Evolutionary conservation across 2,329 filamentous ascomycete genomes (phyloP).

Genomic region (Chaetomium sp.): DNA sequence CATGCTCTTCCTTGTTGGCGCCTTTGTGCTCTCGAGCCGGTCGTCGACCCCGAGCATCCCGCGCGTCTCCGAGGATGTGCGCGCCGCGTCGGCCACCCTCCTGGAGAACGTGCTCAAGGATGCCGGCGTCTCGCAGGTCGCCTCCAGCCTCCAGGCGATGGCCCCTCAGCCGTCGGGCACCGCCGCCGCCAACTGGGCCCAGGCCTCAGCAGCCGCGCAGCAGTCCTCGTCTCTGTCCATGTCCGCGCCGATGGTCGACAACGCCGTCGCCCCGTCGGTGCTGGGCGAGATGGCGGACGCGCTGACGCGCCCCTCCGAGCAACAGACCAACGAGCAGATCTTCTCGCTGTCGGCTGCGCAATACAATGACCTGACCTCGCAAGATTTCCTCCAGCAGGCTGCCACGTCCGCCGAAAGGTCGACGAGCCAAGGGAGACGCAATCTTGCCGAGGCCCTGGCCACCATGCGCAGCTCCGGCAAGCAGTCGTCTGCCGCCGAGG

Average conservation of each 20-base stretch:
- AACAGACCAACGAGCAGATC: slow-evolving; percentile 81
- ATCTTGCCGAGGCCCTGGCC: slow-evolving; percentile 72
- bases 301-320: slow-evolving; percentile 68
- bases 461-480: slow-evolving; percentile 69
- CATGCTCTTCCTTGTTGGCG: slow-evolving; percentile 94
- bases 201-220: slow-evolving; percentile 11
- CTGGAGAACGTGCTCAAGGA: slow-evolving; percentile 79
- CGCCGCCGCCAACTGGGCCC: slow-evolving; percentile 35
- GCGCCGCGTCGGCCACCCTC: slow-evolving; percentile 68
- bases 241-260: slow-evolving; percentile 39
- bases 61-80: slow-evolving; percentile 72
- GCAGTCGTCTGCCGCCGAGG: slow-evolving; percentile 66
- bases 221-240: slow-evolving; percentile 32
- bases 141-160: slow-evolving; percentile 37
- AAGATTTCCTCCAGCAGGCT: slow-evolving; percentile 59
- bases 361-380: slow-evolving; percentile 77
- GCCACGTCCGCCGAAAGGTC: slow-evolving; percentile 40
- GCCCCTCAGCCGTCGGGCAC: slow-evolving; percentile 47
- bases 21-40: slow-evolving; percentile 87
- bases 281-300: slow-evolving; percentile 62
- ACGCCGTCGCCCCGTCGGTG: slow-evolving; percentile 47
- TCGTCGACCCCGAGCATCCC: slow-evolving; percentile 65
- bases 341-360: slow-evolving; percentile 81
- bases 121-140: slow-evolving; percentile 52
- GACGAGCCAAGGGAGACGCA: slow-evolving; percentile 60